A percentile compares a stretch with the other conserved stretches of the same genome.
Evolutionary conservation across 1,284 basidiomycete species (phyloP).

Genomic region (Vanrija sp.): DNA sequence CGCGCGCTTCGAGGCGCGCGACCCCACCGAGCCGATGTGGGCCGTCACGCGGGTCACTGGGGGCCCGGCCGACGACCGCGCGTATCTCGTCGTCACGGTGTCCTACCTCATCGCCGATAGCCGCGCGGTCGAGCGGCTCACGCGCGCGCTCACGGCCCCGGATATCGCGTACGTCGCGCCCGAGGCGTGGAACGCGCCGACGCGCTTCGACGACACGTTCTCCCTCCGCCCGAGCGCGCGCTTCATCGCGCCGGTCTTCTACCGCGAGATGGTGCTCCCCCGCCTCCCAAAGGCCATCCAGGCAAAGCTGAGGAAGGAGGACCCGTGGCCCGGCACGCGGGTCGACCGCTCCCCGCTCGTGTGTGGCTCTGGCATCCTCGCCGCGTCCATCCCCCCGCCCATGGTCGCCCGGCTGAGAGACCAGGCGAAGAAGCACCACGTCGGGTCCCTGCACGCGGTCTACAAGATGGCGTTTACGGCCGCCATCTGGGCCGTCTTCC

Average conservation of each 20-base stretch:
- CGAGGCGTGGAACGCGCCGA: constrained; percentile 1
- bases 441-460: constrained; percentile 32
- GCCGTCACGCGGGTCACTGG: background rate
- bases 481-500: constrained; percentile 21
- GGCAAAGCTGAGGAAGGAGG: constrained; percentile 12
- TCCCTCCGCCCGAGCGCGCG: constrained; percentile 17
- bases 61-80: constrained; percentile 24
- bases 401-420: constrained; percentile 20
- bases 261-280: constrained; percentile 28
- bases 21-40: constrained; percentile 5
- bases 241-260: constrained; percentile 25
- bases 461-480: constrained; percentile 24
- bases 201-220: constrained; percentile 24
- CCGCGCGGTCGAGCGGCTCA: background rate
- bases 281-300: constrained; percentile 30
- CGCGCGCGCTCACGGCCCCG: constrained; percentile 1
- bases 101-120: constrained; percentile 12
- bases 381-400: constrained; percentile 14
- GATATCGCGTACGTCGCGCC: constrained; percentile 2
- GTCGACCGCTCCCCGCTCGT: constrained; percentile 6
- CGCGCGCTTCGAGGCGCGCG: background rate
- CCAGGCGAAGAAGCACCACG: constrained; percentile 15
- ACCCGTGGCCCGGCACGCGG: constrained; percentile 25
- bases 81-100: constrained; percentile 5
- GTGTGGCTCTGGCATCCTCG: constrained; percentile 11